These are phyloP conservation scores for grape (Vitis vinifera) DNA, from an alignment of 164 flowering plant genomes.

Conservation along the genomic window ASM3070453v1 NC_081809.1:26568001-26568500, in stretches of 20 bases:
- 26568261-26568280: no score
- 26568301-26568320: background rate
- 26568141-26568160: no score
- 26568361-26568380: slow-evolving; percentile 57
- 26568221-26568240: background rate
- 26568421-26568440: slow-evolving; percentile 59
- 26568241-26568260: background rate
- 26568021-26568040: no score
- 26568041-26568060: no score
- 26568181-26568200: no score
- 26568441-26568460: slow-evolving; percentile 83
- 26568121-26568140: no score
- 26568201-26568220: no score
- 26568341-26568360: background rate
- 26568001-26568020: no score
- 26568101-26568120: no score
- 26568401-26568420: slow-evolving; percentile 67
- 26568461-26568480: slow-evolving; percentile 88
- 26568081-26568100: no score
- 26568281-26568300: background rate
- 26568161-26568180: no score
- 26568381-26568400: slow-evolving; percentile 56
- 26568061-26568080: no score
- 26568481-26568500: slow-evolving; percentile 3
- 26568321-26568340: background rate